Evolutionary conservation across 306 rosid genomes (phyloP).

Genomic region (Vicia sativa): DNA sequence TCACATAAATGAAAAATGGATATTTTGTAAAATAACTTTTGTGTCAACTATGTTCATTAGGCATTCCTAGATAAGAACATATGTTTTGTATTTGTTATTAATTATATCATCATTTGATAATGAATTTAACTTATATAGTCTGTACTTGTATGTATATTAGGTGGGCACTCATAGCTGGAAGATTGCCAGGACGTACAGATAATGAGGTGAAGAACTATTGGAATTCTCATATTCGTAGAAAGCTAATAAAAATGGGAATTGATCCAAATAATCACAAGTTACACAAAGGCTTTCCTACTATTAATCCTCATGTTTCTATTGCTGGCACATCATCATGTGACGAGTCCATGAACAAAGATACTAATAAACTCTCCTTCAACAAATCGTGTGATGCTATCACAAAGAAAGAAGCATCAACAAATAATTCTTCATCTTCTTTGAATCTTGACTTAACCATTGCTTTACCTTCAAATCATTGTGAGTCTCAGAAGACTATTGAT

Average conservation of each 20-base stretch:
- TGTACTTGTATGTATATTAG: constrained; percentile 24
- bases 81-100: background rate
- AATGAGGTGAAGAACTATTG: constrained; percentile 71
- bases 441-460: constrained; percentile 69
- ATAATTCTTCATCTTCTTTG: constrained; percentile 38
- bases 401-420: constrained; percentile 28
- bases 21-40: background rate
- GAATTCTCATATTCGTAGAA: constrained; percentile 64
- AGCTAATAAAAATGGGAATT: constrained; percentile 57
- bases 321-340: constrained; percentile 34
- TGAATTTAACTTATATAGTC: background rate
- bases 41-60: background rate
- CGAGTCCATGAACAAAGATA: constrained; percentile 34
- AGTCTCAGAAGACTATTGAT: constrained; percentile 20
- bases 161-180: constrained; percentile 77
- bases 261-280: constrained; percentile 62
- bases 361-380: background rate
- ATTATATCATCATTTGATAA: background rate
- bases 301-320: constrained; percentile 1
- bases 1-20: background rate
- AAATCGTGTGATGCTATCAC: constrained; percentile 9
- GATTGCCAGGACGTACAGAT: constrained; percentile 65
- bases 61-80: background rate
- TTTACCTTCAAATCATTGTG: constrained; percentile 44
- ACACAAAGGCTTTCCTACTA: constrained; percentile 32